Evolutionary conservation across 2,329 filamentous ascomycete species (phyloP), one percentile per base, ranked within the genome.

Genomic region (Colletotrichum sp.): DNA sequence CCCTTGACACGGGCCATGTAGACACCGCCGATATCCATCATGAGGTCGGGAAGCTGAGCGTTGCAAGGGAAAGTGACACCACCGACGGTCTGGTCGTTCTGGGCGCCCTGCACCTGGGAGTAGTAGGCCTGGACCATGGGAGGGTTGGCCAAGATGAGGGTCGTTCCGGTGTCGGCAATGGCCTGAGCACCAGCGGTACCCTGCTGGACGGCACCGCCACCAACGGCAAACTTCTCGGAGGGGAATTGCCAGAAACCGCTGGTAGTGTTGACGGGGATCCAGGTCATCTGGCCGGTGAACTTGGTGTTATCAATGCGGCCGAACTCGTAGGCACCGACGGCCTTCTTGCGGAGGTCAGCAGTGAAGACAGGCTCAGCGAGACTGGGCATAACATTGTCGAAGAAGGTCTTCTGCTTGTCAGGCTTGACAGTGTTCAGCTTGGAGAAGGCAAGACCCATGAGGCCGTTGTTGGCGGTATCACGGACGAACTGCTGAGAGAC

Each of bases 191-290:
- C 82, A 1, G 82, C 66, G 10, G 82, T 81, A 4, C 80, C 80
- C 28, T 80, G 79, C 80, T 88, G 85, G 4, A 84, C 58, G 3
- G 81, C 43, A 12, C 83, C 85, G 52, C 82, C 82, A 16, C 87
- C 90, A 71, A 95, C 87, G 21, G 86, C 85, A 80, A 93, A 94
- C 61, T 86, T 85, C 28, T 87, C 86, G 8, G 90, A 91, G 16
- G 87, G 81, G 80, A 95, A 91, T 81, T 93, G 87, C 94, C 94
- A 96, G 86, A 93, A 95, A 10, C 94, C 94, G 36, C 87, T 84
- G 13, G 87, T 88, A 21, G 87, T 88, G 81, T 94, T 90, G 77
- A 95, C 88, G 12, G 89, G 86, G 24, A 92, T 87, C 82, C 92
- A 95, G 26, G 88, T 84, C 79, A 96, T 88, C 6, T 88, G 80